phyloP scores from a whole-genome alignment of 352 stramenopile species.

The Chrysophaeum taylorii region DNA sequence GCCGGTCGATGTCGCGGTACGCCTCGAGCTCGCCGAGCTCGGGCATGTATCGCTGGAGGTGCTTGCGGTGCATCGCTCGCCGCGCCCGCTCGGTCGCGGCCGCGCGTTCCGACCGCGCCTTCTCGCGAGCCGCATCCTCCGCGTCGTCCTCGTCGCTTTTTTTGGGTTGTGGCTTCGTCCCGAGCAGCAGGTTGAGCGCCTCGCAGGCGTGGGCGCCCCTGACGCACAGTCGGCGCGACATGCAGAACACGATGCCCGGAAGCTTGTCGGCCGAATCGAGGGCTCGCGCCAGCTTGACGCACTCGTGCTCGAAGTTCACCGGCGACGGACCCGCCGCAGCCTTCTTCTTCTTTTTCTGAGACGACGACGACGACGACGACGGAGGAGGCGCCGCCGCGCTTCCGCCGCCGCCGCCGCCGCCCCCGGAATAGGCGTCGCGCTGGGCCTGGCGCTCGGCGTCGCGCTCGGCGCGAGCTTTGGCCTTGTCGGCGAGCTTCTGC shows the following conservation, averaged over 20 bases:
- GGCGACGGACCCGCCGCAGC: background rate
- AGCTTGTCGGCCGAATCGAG: conserved; percentile 5
- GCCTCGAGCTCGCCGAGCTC: conserved; percentile 13
- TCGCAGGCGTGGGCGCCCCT: conserved; percentile 1
- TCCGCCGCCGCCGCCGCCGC: background rate
- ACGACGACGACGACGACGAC: background rate
- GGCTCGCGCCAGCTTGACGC: background rate
- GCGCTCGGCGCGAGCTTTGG: background rate
- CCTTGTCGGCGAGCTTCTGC: background rate
- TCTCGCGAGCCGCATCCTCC: background rate
- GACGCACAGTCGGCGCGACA: conserved; percentile 6
- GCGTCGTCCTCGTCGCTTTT: conserved; percentile 56
- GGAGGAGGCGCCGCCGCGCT: background rate
- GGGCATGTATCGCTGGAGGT: conserved; percentile 13
- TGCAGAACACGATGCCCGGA: conserved; percentile 13
- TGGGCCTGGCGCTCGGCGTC: background rate
- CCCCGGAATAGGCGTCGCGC: conserved; percentile 1
- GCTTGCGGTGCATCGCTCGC: background rate
- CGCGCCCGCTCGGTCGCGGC: background rate
- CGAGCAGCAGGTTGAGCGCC: conserved; percentile 10
- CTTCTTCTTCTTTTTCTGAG: background rate
- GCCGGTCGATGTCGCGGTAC: conserved; percentile 42
- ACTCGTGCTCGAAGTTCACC: conserved; percentile 6
- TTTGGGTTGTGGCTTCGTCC: background rate
- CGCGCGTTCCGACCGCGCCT: background rate